Evolutionary conservation across 78 protist species (phyloP).

Genomic region (Dictyostelium capitatum): DNA sequence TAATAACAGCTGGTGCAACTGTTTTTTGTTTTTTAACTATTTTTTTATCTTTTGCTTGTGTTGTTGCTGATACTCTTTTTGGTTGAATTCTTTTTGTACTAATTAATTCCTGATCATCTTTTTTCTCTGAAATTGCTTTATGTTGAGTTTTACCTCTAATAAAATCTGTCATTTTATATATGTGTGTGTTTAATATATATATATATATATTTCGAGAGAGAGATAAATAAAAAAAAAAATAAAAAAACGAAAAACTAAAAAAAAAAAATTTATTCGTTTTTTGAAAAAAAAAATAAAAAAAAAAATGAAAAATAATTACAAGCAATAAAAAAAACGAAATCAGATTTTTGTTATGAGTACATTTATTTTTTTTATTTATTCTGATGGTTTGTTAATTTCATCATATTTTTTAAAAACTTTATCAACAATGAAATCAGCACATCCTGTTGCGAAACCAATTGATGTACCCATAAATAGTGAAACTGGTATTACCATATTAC

Average conservation of each 20-base stretch:
- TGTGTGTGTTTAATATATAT: neutral
- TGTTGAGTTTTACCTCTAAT: constrained; percentile 50
- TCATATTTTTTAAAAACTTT: neutral
- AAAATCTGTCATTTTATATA: constrained; percentile 46
- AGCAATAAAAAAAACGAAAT: no score
- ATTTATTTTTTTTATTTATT: neutral
- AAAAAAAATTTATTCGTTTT: neutral
- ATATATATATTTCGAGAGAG: neutral
- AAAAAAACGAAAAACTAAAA: neutral
- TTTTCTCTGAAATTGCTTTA: neutral
- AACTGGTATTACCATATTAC: constrained; percentile 3
- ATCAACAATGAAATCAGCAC: neutral
- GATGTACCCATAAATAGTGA: constrained; percentile 28
- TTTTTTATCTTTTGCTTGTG: neutral
- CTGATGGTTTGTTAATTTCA: neutral
- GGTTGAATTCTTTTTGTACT: neutral
- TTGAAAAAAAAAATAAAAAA: neutral
- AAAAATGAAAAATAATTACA: no score
- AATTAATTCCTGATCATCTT: constrained; percentile 15
- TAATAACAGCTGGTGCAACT: neutral
- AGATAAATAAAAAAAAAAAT: neutral
- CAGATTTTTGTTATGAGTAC: neutral
- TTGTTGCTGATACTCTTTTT: neutral
- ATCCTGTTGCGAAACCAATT: constrained; percentile 11
- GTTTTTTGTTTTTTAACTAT: neutral